These are phyloP conservation scores for Bombardia bombarda DNA, from an alignment of 495 filamentous ascomycete genomes.

Conservation along the genomic window DNA sequence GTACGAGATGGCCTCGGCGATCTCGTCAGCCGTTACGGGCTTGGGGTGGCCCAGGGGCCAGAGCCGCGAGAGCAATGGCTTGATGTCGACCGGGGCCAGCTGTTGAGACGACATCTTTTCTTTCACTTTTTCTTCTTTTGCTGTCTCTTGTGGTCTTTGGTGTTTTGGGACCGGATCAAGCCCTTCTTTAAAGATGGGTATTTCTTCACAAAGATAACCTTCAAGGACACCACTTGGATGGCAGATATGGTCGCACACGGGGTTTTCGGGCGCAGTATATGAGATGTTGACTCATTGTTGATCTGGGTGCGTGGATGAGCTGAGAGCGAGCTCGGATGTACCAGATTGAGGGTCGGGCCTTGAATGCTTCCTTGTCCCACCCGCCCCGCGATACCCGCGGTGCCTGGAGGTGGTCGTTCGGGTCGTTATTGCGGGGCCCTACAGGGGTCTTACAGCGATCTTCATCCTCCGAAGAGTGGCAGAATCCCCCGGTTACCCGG, in stretches of 20 bases:
- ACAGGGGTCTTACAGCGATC: slow-evolving; percentile 7
- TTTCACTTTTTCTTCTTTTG: too few species aligned
- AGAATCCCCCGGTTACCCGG: slow-evolving; percentile 6
- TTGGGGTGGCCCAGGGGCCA: slow-evolving; percentile 47
- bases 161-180: not conserved
- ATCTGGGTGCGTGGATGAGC: not conserved
- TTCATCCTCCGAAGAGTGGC: slow-evolving; percentile 6
- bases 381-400: slow-evolving; percentile 14
- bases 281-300: slow-evolving; percentile 21
- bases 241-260: too few species aligned
- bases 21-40: slow-evolving; percentile 65
- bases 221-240: too few species aligned
- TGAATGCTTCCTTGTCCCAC: too few species aligned
- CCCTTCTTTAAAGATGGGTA: too few species aligned
- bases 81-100: slow-evolving; percentile 53
- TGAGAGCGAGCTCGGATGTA: not conserved
- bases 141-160: not conserved
- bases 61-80: slow-evolving; percentile 70
- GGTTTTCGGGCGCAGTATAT: not conserved
- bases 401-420: slow-evolving; percentile 6
- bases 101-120: not conserved
- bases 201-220: too few species aligned
- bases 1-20: slow-evolving; percentile 76
- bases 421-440: slow-evolving; percentile 18
- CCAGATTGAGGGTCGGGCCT: too few species aligned